phyloP scores from a whole-genome alignment of 768 basidiomycete genomes.

The Phallus indusiatus region DNA sequence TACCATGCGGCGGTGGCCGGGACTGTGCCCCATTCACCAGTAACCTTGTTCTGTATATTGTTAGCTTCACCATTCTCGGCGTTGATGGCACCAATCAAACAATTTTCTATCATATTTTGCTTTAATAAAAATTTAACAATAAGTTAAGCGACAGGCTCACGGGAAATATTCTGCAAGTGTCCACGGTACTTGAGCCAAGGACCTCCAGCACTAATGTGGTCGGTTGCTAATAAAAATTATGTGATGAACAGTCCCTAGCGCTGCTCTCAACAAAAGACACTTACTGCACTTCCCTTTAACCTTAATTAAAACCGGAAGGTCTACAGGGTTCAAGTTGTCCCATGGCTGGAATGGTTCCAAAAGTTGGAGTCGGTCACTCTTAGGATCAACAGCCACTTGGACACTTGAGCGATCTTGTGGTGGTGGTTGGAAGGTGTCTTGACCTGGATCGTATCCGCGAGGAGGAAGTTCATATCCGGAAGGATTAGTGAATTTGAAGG shows the following conservation, averaged over 20 bases:
- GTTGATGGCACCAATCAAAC: slow-evolving; percentile 96
- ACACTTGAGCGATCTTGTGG: slow-evolving; percentile 78
- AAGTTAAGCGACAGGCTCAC: slow-evolving; percentile 31
- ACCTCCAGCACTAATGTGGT: slow-evolving; percentile 95
- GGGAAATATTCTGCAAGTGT: slow-evolving; percentile 96
- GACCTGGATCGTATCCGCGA: slow-evolving; percentile 90
- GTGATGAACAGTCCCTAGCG: background rate
- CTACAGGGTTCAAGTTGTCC: slow-evolving; percentile 86
- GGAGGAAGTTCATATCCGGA: slow-evolving; percentile 89
- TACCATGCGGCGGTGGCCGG: slow-evolving; percentile 82
- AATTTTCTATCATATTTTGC: slow-evolving; percentile 58
- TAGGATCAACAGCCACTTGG: slow-evolving; percentile 76
- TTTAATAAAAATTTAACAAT: slow-evolving; percentile 1
- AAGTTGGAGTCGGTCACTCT: slow-evolving; percentile 84
- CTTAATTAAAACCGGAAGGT: slow-evolving; percentile 94
- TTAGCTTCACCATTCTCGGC: slow-evolving; percentile 92
- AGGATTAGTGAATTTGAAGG: slow-evolving; percentile 95
- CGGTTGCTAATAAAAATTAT: slow-evolving; percentile 46
- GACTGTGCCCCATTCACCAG: slow-evolving; percentile 77
- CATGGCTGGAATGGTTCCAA: slow-evolving; percentile 83
- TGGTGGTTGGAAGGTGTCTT: slow-evolving; percentile 95
- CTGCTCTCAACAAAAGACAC: slow-evolving; percentile 21
- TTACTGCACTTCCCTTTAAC: slow-evolving; percentile 97
- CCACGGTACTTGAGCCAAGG: slow-evolving; percentile 99
- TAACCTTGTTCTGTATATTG: slow-evolving; percentile 85